Evolutionary conservation across 2,329 filamentous ascomycete genomes (phyloP), one percentile per base, ranked within the genome.

Genomic region (Exophiala sideris): DNA sequence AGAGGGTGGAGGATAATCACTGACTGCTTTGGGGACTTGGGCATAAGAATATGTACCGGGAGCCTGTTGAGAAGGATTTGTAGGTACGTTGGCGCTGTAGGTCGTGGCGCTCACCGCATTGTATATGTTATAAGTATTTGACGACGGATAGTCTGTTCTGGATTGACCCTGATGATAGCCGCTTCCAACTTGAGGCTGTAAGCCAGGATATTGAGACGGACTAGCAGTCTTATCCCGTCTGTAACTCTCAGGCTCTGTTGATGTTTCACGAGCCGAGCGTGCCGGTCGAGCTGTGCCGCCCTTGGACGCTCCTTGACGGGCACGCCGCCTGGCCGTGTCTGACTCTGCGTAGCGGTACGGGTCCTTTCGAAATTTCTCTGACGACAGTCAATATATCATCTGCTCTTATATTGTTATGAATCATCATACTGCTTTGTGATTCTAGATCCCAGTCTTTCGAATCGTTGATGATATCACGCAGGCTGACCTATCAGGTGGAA

Each of bases 401-500:
- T 46, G 14, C 38, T 32, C 33, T 24, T 16, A 10, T 35, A 12
- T 12, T 21, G n/a, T 11, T 8, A 34, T 45, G 18, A 16, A n/a
- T 38, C 29, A 24, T 32, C 57, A 41, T 52, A 62, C 59, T 58
- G 45, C 45, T 52, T 40, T 57, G 50, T 55, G 49, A 46, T 47
- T 62, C 59, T 21, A 47, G 20, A 39, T 62, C 54, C 59, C 59
- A 62, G 41, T 59, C 57, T 50, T 47, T 57, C 10, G 59, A 58
- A 29, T 62, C 59, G 29, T 58, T 57, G 29, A 58, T 50, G 35
- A 62, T 48, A 51, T 62, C 59, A 34, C 55, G 54, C 29, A 58
- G 52, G 46, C 52, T 55, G 35, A 53, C 51, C 59, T 62, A 46
- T 18, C 45, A 12, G 44, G 45, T 32, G 12, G 29, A 34, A 34